These are phyloP conservation scores for Coemansia sp. DNA, from an alignment of 192 early-diverging fungal species.

Conservation along the genomic window DNA sequence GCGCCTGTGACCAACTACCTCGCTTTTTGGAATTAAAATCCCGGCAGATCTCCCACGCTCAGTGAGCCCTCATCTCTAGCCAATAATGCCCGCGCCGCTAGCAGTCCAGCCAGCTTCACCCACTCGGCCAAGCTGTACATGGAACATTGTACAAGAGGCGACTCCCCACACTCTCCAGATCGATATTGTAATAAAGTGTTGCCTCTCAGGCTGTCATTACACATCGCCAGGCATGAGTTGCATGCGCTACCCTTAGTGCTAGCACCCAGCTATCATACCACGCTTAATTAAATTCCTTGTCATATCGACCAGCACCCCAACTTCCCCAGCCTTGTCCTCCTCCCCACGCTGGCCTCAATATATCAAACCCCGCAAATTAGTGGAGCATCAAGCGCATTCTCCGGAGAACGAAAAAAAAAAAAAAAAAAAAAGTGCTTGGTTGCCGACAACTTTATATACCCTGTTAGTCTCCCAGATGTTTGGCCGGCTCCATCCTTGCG, in stretches of 20 bases:
- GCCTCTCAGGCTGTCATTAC: not conserved
- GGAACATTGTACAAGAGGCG: not conserved
- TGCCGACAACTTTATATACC: conserved; percentile 1
- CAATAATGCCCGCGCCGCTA: not conserved
- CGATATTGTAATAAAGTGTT: not conserved
- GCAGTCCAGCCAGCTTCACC: not conserved
- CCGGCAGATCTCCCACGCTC: not conserved
- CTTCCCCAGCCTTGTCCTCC: not conserved
- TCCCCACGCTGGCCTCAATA: conserved; percentile 5
- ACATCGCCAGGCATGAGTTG: not conserved
- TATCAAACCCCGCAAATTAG: not conserved
- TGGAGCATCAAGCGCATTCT: conserved; percentile 2
- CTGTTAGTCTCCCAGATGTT: not conserved
- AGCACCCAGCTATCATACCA: not conserved
- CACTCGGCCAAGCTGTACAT: not conserved
- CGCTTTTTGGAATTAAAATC: not conserved
- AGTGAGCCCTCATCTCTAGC: not conserved
- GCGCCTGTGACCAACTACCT: not conserved
- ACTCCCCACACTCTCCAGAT: not conserved
- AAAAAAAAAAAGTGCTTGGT: not conserved
- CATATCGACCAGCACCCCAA: not conserved
- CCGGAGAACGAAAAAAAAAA: not conserved
- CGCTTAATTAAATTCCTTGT: not conserved
- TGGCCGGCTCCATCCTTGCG: conserved; percentile 4
- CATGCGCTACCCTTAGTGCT: not conserved